These are phyloP conservation scores for Heracleum sosnowskyi DNA, from an alignment of 129 eudicot species.

Conservation along the genomic window DNA sequence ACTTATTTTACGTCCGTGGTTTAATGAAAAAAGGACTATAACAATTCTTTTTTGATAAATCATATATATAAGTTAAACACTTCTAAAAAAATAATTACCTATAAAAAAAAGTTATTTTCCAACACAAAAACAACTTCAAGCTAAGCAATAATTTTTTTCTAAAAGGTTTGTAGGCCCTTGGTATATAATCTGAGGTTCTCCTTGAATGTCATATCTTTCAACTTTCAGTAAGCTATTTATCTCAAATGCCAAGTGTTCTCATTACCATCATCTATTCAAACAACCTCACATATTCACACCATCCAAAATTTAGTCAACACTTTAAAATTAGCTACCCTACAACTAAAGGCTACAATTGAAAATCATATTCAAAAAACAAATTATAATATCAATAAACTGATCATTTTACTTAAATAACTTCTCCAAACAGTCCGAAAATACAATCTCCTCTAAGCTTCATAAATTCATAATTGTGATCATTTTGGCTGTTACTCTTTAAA, in stretches of 20 bases:
- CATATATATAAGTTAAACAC: too few relatives aligned
- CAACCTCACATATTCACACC: not conserved
- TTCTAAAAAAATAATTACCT: not conserved
- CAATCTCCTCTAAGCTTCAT: not conserved
- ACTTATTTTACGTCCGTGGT: too few relatives aligned
- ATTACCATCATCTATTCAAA: not conserved
- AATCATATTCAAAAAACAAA: not conserved
- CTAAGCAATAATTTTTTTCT: not conserved
- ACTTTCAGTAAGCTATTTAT: not conserved
- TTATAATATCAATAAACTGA: not conserved
- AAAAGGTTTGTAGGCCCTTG: not conserved
- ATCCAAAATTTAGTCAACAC: not conserved
- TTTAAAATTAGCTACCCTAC: not conserved
- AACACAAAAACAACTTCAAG: not conserved
- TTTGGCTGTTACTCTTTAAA: not conserved
- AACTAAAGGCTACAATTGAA: not conserved
- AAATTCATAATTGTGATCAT: not conserved
- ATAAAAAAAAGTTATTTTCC: not conserved
- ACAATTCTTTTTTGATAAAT: not conserved
- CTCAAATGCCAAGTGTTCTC: not conserved
- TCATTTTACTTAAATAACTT: not conserved
- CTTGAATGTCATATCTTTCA: not conserved
- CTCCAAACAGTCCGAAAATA: not conserved
- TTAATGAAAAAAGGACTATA: too few relatives aligned
- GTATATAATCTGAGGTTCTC: not conserved